phyloP scores from a whole-genome alignment of 768 basidiomycete species.

The Multifurca ochricompacta region DNA sequence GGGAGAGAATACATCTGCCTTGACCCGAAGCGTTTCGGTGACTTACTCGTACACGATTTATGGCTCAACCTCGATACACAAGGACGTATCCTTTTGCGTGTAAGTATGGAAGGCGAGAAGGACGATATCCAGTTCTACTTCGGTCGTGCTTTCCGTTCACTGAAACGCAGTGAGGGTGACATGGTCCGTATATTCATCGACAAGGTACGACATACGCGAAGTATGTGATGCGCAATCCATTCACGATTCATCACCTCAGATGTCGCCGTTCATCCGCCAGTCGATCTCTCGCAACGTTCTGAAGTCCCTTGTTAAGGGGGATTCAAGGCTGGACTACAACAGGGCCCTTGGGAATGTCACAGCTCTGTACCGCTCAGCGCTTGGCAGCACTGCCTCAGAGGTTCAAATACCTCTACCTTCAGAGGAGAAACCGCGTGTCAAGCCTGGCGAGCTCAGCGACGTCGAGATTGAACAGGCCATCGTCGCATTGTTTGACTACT shows the following conservation, averaged over 20 bases:
- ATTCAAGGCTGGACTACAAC: conserved; percentile 73
- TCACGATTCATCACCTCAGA: conserved; percentile 40
- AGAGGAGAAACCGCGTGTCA: conserved; percentile 67
- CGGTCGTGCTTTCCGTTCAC: conserved; percentile 85
- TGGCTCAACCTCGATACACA: conserved; percentile 87
- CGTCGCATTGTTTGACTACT: conserved; percentile 87
- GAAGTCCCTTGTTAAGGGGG: conserved; percentile 66
- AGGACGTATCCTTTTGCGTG: conserved; percentile 76
- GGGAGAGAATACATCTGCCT: conserved; percentile 90
- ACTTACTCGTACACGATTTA: conserved; percentile 84
- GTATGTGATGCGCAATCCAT: background rate
- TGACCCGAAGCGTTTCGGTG: conserved; percentile 80
- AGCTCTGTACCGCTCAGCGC: conserved; percentile 71
- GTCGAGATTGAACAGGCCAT: conserved; percentile 94
- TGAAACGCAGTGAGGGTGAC: conserved; percentile 90
- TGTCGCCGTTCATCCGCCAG: conserved; percentile 88
- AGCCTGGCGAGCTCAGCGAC: conserved; percentile 80
- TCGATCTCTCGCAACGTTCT: conserved; percentile 71
- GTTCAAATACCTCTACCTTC: conserved; percentile 70
- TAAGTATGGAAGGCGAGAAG: conserved; percentile 99
- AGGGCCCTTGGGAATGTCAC: conserved; percentile 79
- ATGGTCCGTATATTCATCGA: conserved; percentile 96
- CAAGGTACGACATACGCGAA: conserved; percentile 51
- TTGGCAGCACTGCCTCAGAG: conserved; percentile 58
- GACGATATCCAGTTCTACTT: conserved; percentile 98